Evolutionary conservation across 192 early-diverging fungal genomes (phyloP), one percentile per base, ranked within the genome.

Genomic region (Rhizophlyctis rosea): DNA sequence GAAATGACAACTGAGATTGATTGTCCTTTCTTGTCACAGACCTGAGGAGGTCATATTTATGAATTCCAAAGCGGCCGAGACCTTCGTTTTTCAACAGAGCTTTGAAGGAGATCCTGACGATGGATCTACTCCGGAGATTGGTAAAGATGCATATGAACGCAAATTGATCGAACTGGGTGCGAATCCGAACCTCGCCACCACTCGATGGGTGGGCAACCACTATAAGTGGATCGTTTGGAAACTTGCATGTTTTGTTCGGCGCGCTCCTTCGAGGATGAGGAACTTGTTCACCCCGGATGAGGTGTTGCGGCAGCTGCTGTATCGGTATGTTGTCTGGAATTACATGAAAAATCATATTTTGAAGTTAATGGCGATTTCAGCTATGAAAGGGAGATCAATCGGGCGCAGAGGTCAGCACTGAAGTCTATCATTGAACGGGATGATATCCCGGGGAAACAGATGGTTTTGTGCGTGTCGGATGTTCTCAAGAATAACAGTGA

Each of bases 151-250:
- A n/a, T n/a, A n/a, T n/a, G n/a, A n/a, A n/a, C n/a, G n/a, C n/a
- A n/a, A n/a, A n/a, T n/a, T n/a, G n/a, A 9, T 86, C 0, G 50
- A 50, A 3, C 57, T 34, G 56, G 84, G 85, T 30, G 79, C 76
- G 4, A 36, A 35, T 13, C 39, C 55, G 14, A 65, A 69, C 34
- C 54, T 74, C 3, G 65, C 69, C 3, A 59, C 75, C 0, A 39
- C 59, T 4, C 31, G 34, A 13, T 90, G 88, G 88, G 76, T 86
- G 0, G 9, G 11, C 14, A 88, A 90, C 52, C 88, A 90, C 50
- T 90, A 87, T 64, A 47, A 71, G 9, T 79, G 76, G 69, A 85
- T 90, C 60, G 78, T 88, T 2, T 90, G 88, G 88, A 88, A 88
- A 62, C 39, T 90, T 2, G 88, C 88, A 0, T 67, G 76, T n/a